Percentiles rank a stretch among this genome's conserved stretches.
These are phyloP conservation scores for Colletotrichum lupini DNA, from an alignment of 2,329 filamentous ascomycete species.

Conservation along the genomic window DNA sequence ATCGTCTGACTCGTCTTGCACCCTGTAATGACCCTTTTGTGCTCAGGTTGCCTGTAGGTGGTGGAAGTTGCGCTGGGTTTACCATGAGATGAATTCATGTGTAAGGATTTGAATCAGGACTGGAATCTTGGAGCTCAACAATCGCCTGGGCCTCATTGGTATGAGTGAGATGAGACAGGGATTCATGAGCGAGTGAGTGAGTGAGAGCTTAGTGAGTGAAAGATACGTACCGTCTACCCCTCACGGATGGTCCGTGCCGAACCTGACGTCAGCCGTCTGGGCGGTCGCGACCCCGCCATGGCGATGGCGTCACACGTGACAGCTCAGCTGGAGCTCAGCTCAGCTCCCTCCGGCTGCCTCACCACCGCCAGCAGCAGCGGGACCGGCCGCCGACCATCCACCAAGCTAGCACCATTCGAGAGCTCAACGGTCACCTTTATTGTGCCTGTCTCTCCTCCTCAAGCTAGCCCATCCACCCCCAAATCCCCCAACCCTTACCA, in stretches of 20 bases:
- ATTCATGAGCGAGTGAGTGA: background rate
- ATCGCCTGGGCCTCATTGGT: background rate
- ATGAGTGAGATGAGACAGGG: background rate
- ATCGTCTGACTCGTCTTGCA: too few species aligned
- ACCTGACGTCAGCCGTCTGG: background rate
- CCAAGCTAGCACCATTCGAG: background rate
- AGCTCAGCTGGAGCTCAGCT: background rate
- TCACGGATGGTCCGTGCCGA: background rate
- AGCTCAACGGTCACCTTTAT: background rate
- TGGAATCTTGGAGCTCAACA: background rate
- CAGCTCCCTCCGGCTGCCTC: background rate
- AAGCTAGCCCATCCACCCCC: background rate
- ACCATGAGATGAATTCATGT: background rate
- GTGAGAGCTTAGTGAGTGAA: background rate
- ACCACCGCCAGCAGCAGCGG: background rate
- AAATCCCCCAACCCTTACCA: background rate
- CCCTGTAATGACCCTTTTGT: background rate
- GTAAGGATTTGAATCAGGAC: background rate
- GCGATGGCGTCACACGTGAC: background rate
- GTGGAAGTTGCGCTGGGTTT: background rate
- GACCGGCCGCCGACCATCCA: background rate
- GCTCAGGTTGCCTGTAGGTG: rapidly evolving
- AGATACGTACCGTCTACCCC: background rate
- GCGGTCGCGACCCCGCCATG: background rate
- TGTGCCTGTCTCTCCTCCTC: background rate